Percentiles rank a stretch among this genome's conserved stretches.
These are phyloP conservation scores for Pyronema omphalodes DNA, from an alignment of 495 filamentous ascomycete genomes.

Conservation along the genomic window DNA sequence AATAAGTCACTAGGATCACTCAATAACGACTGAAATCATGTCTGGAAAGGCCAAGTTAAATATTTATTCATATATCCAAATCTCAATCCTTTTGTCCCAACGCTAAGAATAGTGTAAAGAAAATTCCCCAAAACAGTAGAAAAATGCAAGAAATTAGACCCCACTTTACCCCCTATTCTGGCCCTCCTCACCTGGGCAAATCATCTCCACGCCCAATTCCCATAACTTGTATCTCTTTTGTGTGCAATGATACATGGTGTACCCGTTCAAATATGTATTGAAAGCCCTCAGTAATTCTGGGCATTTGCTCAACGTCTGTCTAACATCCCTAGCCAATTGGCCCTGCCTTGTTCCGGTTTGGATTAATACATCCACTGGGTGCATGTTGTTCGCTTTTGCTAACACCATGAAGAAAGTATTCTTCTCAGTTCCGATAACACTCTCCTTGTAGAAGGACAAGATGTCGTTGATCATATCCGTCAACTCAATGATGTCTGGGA, in stretches of 20 bases:
- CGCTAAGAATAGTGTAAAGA: too few relatives aligned
- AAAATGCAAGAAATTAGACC: too few relatives aligned
- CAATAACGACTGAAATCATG: too few relatives aligned
- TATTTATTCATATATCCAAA: too few relatives aligned
- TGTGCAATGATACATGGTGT: conserved; percentile 1
- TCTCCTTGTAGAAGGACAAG: conserved; percentile 7
- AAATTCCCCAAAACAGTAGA: too few relatives aligned
- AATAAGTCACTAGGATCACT: too few relatives aligned
- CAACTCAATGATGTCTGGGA: conserved; percentile 7
- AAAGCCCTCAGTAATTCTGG: not conserved
- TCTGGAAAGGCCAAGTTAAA: too few relatives aligned
- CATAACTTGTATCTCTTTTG: conserved; percentile 4
- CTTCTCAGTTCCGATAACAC: not conserved
- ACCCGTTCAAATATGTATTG: not conserved
- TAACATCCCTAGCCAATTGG: not conserved
- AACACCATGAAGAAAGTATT: conserved; percentile 1
- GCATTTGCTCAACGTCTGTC: not conserved
- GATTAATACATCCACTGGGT: not conserved
- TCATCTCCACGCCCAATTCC: not conserved
- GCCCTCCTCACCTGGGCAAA: too few relatives aligned
- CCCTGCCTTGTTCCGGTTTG: not conserved
- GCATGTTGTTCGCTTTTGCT: not conserved
- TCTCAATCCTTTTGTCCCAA: too few relatives aligned
- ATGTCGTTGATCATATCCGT: conserved; percentile 2
- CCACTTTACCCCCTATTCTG: too few relatives aligned